Base-by-base conservation (phyloP, 1,284 basidiomycete genomes). In the Microbotryum intermedium region DNA sequence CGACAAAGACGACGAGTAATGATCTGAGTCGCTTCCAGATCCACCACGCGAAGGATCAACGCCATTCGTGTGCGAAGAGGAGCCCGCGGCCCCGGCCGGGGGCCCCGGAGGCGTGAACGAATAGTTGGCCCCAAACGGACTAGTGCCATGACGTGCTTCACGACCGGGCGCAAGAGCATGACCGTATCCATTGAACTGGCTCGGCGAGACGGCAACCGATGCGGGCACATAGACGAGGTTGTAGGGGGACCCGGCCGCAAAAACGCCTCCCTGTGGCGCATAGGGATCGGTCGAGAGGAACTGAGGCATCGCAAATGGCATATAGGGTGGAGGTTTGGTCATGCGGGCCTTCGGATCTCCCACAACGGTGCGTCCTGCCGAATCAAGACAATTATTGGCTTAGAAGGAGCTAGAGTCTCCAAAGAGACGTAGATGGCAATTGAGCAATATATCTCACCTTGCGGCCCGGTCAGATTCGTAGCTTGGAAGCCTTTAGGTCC, bases 401-500 rank as follows among this genome's bases (percentile, higher is more conserved):
- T 16, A 39, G 34, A 39, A 16, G 13, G 13, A 39, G 34, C 34
- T 39, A 9, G 23, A 20, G 28, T 50, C 28, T 11, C 8, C 26
- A 23, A 7, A 21, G 7, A 28, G 28, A 28, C 23, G 28, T 18
- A 26, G 48, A 49, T 28, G 48, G 28, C 23, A 5, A 52, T 20
- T 8, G 26, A 10, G 5, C 43, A 6, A 6, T 4, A 53, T 39
- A 26, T 18, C 34, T 59, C 47, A n/a, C 69, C 70, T 30, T 66
- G 69, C 7, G 70, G 69, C 7, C 70, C 67, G 5, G 69, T 71
- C 54, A 70, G 55, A 52, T 69, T 69, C 21, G 64, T 62, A 6
- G 70, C 69, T 49, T 70, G 67, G 58, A 69, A 71, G 13, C 70
- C 70, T 57, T 71, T 71, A 10, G 67, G 69, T 6, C 70, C 70